phyloP scores from a whole-genome alignment of 2,329 filamentous ascomycete species.

The Penicillium sp. region DNA sequence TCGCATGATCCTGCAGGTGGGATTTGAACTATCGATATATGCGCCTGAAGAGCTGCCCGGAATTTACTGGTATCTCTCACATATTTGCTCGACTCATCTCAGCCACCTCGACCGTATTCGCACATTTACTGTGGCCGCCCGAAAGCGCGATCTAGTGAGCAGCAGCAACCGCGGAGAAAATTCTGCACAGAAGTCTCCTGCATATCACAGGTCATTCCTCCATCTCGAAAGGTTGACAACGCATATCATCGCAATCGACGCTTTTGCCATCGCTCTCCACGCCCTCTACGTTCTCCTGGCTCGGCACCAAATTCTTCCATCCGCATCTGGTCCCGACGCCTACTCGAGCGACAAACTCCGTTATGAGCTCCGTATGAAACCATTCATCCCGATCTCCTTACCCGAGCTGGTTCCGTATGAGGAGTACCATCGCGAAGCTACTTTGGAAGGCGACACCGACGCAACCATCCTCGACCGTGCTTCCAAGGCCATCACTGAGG shows the following conservation, averaged over 20 bases:
- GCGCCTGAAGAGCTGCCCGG: constrained; percentile 78
- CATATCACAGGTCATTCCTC: constrained; percentile 45
- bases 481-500: constrained; percentile 41
- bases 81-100: constrained; percentile 68
- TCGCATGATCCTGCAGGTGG: constrained; percentile 83
- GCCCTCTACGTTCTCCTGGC: constrained; percentile 67
- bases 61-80: constrained; percentile 90
- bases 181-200: constrained; percentile 31
- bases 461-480: constrained; percentile 44
- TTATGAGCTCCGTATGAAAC: constrained; percentile 85
- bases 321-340: constrained; percentile 54
- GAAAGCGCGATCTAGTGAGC: constrained; percentile 28
- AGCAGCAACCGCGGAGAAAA: constrained; percentile 8
- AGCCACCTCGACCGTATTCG: constrained; percentile 74
- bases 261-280: constrained; percentile 54
- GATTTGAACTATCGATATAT: constrained; percentile 92
- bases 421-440: constrained; percentile 55
- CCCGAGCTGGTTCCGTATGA: constrained; percentile 68
- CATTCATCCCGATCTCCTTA: constrained; percentile 69
- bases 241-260: constrained; percentile 64
- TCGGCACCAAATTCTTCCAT: constrained; percentile 55
- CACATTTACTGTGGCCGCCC: constrained; percentile 56
- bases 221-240: constrained; percentile 64
- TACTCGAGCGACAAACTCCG: constrained; percentile 70
- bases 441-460: constrained; percentile 49